Conservation (phyloP, 192 early-diverging fungal genomes). For the Umbelopsis ramanniana region DNA sequence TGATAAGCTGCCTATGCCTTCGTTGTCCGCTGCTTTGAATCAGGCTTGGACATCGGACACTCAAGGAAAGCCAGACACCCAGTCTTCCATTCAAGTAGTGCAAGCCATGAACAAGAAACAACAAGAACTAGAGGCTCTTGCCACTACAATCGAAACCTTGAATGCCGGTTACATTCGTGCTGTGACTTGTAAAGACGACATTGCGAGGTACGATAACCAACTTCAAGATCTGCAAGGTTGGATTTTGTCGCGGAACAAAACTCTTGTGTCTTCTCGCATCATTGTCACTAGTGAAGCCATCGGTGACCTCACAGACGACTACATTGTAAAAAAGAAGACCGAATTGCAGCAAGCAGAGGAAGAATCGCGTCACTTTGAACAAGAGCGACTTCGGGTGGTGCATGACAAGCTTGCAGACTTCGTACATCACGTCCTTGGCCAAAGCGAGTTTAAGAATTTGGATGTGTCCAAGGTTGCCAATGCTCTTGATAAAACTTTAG, state of each 20-base stretch:
- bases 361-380: neutral
- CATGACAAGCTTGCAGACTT: neutral
- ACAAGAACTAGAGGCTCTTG: neutral
- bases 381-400: neutral
- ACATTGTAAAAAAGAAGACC: neutral
- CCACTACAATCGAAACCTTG: neutral
- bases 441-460: neutral
- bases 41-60: neutral
- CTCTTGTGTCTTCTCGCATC: neutral
- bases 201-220: neutral
- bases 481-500: neutral
- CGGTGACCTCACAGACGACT: neutral
- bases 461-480: constrained; percentile 3
- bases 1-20: constrained; percentile 22
- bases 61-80: neutral
- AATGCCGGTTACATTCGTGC: neutral
- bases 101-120: constrained; percentile 7
- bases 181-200: neutral
- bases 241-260: neutral
- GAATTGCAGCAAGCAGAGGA: neutral
- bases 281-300: constrained; percentile 3
- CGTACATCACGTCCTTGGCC: neutral
- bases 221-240: neutral
- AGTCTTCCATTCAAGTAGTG: neutral
- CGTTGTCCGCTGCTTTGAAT: constrained; percentile 13